Percentiles rank a stretch among this genome's conserved stretches.
These are phyloP conservation scores for Capsicum chinense DNA, from an alignment of 257 asterid species.

Conservation along the genomic window DNA sequence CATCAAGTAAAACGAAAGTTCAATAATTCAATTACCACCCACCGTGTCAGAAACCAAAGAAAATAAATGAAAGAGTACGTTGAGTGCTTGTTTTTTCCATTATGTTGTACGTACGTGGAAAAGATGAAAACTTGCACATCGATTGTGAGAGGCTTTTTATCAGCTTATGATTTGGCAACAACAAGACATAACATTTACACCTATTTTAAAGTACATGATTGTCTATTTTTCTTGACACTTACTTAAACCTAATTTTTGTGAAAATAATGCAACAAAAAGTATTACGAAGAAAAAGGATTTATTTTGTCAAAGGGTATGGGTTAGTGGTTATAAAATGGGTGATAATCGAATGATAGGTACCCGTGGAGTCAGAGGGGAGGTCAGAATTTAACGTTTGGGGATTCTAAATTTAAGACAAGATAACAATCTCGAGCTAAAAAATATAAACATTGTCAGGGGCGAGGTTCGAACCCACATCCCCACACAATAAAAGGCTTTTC, in stretches of 20 bases:
- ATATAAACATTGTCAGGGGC: no score
- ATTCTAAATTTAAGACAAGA: no score
- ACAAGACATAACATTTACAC: constrained; percentile 7
- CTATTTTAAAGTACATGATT: not conserved
- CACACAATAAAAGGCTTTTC: no score
- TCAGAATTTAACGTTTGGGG: no score
- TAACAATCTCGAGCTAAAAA: no score
- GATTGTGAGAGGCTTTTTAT: constrained; percentile 8
- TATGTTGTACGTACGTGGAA: not conserved
- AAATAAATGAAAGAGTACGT: not conserved
- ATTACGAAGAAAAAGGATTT: not conserved
- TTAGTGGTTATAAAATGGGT: no score
- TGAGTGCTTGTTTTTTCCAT: constrained; percentile 16
- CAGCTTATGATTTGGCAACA: not conserved
- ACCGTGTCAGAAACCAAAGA: no score
- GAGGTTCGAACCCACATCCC: no score
- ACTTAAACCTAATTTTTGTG: constrained; percentile 7
- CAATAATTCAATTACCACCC: no score
- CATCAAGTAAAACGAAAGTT: no score
- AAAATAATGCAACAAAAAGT: not conserved
- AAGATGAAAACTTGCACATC: not conserved
- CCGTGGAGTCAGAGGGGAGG: no score
- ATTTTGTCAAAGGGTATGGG: not conserved
- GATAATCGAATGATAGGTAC: no score
- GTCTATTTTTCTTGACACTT: not conserved